Base-by-base conservation (phyloP, 192 early-diverging fungal species). In the Coemansia sp. region DNA sequence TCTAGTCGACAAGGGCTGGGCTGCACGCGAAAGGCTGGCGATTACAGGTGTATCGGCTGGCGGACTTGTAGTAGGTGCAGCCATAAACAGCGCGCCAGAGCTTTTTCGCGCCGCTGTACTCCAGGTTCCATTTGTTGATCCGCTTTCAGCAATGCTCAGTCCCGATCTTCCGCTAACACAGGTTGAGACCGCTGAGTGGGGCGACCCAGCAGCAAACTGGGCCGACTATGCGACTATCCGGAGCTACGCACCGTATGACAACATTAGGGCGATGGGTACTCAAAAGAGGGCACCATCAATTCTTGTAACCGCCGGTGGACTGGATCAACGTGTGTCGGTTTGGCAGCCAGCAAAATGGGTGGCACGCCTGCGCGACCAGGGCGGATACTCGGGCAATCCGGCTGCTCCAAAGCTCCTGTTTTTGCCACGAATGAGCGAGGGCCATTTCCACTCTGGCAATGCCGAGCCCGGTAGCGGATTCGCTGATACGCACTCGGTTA, bases 341-440 rank as follows among this genome's bases (percentile, higher is more conserved):
- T 92, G 84, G 69, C 90, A 96, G 53, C 88, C 90, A 1, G 57
- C 89, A n/a, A 95, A 96, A 60, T 96, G 81, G 68, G 85, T 94
- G 26, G 90, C 94, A 8, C 78, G 87, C 9, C 44, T 94, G 29
- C 76, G 86, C 60, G 79, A 50, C 31, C 26, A 32, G 10, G 66
- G 66, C n/a, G 45, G 62, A 19, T 64, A 75, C 17, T 27, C 60
- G 1, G 27, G 17, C 14, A 1, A 22, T 26, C n/a, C 11, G 17
- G 3, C 15, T 3, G 14, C 3, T 14, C 12, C 72, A 9, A 63
- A 53, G 51, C 62, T 75, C 10, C 11, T 75, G 12, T 65, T 75
- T 38, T 22, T 55, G 14, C 36, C 73, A 5, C 26, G 45, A 32
- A 58, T 64, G 54, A 23, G 51, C 12, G 58, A 55, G 5, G 73